These are phyloP conservation scores for Melampsora occidentalis DNA, from an alignment of 1,284 basidiomycete genomes.

Conservation along the genomic window DNA sequence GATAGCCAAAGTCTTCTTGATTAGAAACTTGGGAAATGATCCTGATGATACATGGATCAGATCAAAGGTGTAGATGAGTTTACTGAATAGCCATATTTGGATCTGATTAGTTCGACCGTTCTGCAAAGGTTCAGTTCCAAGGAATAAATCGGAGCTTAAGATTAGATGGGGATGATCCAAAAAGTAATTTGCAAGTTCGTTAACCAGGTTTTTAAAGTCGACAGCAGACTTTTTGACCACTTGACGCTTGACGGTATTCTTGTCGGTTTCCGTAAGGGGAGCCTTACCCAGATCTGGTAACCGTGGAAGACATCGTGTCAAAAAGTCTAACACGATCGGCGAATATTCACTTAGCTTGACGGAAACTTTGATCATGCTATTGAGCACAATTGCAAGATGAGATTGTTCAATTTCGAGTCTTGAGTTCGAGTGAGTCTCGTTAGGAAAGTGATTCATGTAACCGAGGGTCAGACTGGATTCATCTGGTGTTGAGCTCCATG, in stretches of 20 bases:
- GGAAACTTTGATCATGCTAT: not conserved
- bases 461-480: not conserved
- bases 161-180: not conserved
- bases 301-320: conserved; percentile 3
- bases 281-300: conserved; percentile 6
- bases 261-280: not conserved
- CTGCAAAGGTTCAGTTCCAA: not conserved
- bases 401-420: not conserved
- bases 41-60: conserved; percentile 6
- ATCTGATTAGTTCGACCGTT: not conserved
- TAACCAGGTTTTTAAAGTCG: not conserved
- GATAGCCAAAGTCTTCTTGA: not conserved
- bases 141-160: not conserved
- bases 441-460: not conserved
- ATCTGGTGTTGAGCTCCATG: not conserved
- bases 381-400: not conserved
- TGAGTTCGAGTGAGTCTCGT: not conserved
- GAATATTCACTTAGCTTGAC: not conserved
- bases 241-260: not conserved
- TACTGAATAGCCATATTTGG: conserved; percentile 3
- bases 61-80: conserved; percentile 8
- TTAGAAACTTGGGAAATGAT: not conserved
- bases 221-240: not conserved
- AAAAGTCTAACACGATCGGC: not conserved
- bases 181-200: not conserved